Evolutionary conservation across 352 stramenopile species (phyloP).

Genomic region (Phytopythium sindhum): DNA sequence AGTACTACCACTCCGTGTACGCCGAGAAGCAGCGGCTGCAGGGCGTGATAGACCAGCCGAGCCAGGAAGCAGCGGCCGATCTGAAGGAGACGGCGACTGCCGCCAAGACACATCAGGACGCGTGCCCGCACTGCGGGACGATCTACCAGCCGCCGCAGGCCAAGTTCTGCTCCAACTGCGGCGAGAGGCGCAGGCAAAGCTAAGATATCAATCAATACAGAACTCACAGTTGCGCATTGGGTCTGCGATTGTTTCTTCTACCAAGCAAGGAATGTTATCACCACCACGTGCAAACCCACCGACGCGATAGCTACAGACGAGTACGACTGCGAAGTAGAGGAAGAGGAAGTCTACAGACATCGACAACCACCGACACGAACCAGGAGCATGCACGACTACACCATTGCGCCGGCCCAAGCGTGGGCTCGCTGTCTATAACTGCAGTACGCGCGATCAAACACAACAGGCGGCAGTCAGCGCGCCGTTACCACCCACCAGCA

Average conservation of each 20-base stretch:
- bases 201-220: not conserved
- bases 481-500: too few species aligned
- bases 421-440: not conserved
- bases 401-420: not conserved
- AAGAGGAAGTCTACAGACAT: not conserved
- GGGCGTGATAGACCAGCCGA: not conserved
- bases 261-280: too few species aligned
- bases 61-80: not conserved
- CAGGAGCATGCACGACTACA: not conserved
- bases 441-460: not conserved
- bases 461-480: not conserved
- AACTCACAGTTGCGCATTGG: too few species aligned
- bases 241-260: too few species aligned
- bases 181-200: constrained; percentile 45
- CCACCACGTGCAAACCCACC: too few species aligned
- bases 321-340: too few species aligned
- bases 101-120: constrained; percentile 8
- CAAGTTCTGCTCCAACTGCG: constrained; percentile 78
- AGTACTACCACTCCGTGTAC: constrained; percentile 86
- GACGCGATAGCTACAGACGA: too few species aligned
- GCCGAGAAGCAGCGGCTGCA: constrained; percentile 48
- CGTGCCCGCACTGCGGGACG: constrained; percentile 39
- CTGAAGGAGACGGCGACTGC: not conserved
- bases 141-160: constrained; percentile 43
- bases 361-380: not conserved